These are phyloP conservation scores for Chlamydomonas asymmetrica DNA, from an alignment of 139 green algal species.

Conservation along the genomic window DNA sequence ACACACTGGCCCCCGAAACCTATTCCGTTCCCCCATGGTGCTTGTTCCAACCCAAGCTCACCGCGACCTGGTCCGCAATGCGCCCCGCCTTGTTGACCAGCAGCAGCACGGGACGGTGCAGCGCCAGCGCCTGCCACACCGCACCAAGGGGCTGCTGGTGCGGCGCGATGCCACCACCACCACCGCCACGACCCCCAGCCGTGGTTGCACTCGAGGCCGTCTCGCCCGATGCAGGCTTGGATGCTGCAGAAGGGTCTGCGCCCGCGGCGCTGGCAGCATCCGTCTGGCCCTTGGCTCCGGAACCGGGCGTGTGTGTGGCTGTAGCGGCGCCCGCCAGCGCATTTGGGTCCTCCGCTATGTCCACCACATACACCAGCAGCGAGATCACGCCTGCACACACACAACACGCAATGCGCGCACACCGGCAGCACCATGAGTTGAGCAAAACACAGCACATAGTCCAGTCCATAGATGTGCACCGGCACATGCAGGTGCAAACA, in stretches of 20 bases:
- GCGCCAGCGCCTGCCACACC: slow-evolving; percentile 30
- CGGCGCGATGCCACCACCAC: too few relatives aligned
- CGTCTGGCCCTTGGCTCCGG: too few relatives aligned
- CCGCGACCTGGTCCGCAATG: slow-evolving; percentile 8
- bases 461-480: background rate
- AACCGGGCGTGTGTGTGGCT: too few relatives aligned
- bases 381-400: slow-evolving; percentile 12
- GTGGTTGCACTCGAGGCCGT: too few relatives aligned
- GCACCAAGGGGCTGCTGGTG: background rate
- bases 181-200: too few relatives aligned
- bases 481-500: background rate
- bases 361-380: slow-evolving; percentile 14
- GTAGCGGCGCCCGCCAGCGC: too few relatives aligned
- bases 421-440: background rate
- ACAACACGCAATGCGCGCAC: background rate
- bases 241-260: too few relatives aligned
- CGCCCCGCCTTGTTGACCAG: slow-evolving; percentile 30
- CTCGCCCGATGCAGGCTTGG: too few relatives aligned
- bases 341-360: too few relatives aligned
- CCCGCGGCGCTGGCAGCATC: too few relatives aligned
- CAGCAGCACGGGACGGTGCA: slow-evolving; percentile 24
- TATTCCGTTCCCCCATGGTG: background rate
- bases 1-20: too few relatives aligned
- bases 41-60: background rate
- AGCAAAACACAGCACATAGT: background rate